These are phyloP conservation scores for Turritis glabra DNA, from an alignment of 345 rosid species.

Conservation along the genomic window DNA sequence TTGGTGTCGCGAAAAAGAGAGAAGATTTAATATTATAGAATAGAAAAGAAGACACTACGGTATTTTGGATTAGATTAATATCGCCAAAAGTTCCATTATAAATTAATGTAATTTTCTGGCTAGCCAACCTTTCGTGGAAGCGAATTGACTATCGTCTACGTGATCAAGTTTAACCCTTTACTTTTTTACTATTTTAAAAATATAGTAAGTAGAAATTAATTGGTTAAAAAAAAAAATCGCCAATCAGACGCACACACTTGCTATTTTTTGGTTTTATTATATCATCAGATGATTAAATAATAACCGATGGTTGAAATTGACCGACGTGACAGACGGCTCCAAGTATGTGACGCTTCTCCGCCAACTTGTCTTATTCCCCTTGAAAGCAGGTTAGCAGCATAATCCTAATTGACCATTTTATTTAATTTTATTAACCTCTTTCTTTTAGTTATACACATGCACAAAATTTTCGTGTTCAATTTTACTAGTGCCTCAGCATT, in stretches of 20 bases:
- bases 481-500: background rate
- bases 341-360: constrained; percentile 29
- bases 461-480: background rate
- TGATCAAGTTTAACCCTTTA: constrained; percentile 23
- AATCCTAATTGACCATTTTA: constrained; percentile 33
- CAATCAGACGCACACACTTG: constrained; percentile 23
- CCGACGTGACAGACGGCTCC: constrained; percentile 33
- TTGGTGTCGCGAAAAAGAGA: constrained; percentile 22
- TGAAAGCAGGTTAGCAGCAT: constrained; percentile 32
- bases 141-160: constrained; percentile 38
- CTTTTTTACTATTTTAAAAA: background rate
- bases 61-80: constrained; percentile 21
- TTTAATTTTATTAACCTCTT: background rate
- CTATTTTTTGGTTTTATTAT: background rate
- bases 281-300: background rate
- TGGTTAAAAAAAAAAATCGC: constrained; percentile 1
- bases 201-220: constrained; percentile 6
- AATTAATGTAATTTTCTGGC: background rate
- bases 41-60: constrained; percentile 9
- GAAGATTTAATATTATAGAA: constrained; percentile 12
- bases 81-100: constrained; percentile 27
- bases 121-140: constrained; percentile 38
- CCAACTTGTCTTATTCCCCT: constrained; percentile 32
- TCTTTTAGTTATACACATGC: constrained; percentile 1
- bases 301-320: constrained; percentile 25